phyloP scores from a whole-genome alignment of 306 rosid species.

The Trifolium pratense region DNA sequence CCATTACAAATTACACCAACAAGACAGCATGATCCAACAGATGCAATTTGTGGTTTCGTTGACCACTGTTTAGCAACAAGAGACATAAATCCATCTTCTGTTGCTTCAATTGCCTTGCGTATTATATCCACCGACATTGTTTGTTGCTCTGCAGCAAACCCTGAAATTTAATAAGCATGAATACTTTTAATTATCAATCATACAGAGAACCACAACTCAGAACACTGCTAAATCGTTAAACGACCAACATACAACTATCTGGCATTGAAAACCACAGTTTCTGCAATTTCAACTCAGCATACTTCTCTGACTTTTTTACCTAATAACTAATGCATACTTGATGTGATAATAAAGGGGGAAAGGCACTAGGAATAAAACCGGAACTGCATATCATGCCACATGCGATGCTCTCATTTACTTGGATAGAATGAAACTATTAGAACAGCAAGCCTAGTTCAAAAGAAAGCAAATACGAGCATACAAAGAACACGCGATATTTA shows the following conservation, averaged over 20 bases:
- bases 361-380: not conserved
- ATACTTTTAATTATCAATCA: not conserved
- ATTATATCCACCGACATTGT: conserved; percentile 79
- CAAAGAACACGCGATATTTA: no score
- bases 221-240: conserved; percentile 1
- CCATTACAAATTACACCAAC: conserved; percentile 80
- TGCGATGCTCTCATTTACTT: not conserved
- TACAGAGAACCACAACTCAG: conserved; percentile 7
- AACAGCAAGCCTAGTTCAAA: no score
- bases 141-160: conserved; percentile 79
- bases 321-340: not conserved
- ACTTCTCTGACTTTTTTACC: not conserved
- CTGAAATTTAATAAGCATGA: conserved; percentile 50
- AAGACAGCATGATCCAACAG: conserved; percentile 95
- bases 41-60: conserved; percentile 78
- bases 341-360: no score
- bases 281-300: not conserved
- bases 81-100: conserved; percentile 84
- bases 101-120: conserved; percentile 89
- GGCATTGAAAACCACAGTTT: conserved; percentile 20
- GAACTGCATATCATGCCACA: not conserved
- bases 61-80: conserved; percentile 77
- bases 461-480: no score
- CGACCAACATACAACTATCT: not conserved
- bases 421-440: no score